A percentile compares a stretch with the other conserved stretches of the same genome.
Conservation (phyloP, 1,139 yeast genomes). For the Nakaseomyces bracarensis region DNA sequence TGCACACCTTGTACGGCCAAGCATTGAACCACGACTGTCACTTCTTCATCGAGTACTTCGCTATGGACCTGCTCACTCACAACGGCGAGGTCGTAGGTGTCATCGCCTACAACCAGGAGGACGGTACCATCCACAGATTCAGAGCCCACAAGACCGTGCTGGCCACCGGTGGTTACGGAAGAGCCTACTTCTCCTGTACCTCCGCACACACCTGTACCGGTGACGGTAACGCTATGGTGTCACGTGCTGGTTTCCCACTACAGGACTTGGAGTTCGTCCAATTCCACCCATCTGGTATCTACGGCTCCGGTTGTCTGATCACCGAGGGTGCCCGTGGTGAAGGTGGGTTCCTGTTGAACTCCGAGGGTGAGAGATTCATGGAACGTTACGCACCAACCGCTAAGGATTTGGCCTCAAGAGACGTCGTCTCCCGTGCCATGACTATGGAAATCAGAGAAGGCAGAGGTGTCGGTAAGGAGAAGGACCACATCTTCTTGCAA, state of each 20-base stretch:
- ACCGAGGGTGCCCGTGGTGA: conserved; percentile 99
- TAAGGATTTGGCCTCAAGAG: conserved; percentile 96
- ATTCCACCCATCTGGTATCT: conserved; percentile 99
- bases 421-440: conserved; percentile 96
- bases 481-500: conserved; percentile 93
- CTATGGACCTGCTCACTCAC: conserved; percentile 89
- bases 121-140: conserved; percentile 96
- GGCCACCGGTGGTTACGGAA: conserved; percentile 98
- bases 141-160: conserved; percentile 92
- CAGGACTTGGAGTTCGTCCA: conserved; percentile 97
- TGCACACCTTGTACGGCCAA: conserved; percentile 95
- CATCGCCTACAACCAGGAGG: conserved; percentile 96
- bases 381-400: conserved; percentile 99
- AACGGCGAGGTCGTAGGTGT: conserved; percentile 96
- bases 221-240: conserved; percentile 97
- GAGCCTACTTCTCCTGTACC: conserved; percentile 97
- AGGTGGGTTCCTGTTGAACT: conserved; percentile 94
- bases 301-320: conserved; percentile 96
- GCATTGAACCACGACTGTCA: conserved; percentile 94
- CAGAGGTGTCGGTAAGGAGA: conserved; percentile 95
- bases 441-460: conserved; percentile 98
- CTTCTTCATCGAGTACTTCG: conserved; percentile 95
- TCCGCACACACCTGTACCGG: conserved; percentile 99
- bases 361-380: conserved; percentile 99
- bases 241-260: conserved; percentile 96